Evolutionary conservation across 495 filamentous ascomycete species (phyloP), one percentile per base, ranked within the genome.

Genomic region (Aspergillus wentii): DNA sequence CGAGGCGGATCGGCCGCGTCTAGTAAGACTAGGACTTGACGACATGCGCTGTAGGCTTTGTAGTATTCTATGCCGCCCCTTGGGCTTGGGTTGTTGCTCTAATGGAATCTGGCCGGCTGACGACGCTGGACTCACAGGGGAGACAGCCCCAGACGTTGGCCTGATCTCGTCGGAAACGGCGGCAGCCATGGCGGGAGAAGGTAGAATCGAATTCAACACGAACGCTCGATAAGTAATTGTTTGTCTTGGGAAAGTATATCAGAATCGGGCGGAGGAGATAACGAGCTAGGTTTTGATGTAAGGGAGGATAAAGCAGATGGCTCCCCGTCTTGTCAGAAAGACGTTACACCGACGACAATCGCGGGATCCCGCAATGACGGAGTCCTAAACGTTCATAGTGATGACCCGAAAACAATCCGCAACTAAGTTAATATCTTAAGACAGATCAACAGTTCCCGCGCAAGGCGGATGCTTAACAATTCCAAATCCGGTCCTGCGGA

Each of bases 31-130:
- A 8, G 87, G 84, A 2, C 85, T 88, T 2, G 92, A 96, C 11
- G 89, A 85, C 41, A 97, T 92, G 28, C 88, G 85, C 49, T 94
- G 82, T 33, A 98, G 74, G 33, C 79, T 80, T 42, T 87, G 81
- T 15, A 95, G 62, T 27, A 97, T 64, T 35, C 80, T 80, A 39
- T 81, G 79, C 21, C 86, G 76, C 16, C 85, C 82, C 56, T 81
- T 88, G 32, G 80, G 69, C 61, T 86, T 92, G 6, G 64, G 60
- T 8, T 69, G 66, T 28, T 60, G 63, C 26, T 80, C 78, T 35
- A 72, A 43, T 1, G 71, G 67, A 14, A 72, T 61, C 51, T 66
- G 61, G 3, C 53, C 61, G 7, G 42, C 46, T 9, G 56, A 52
- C 8, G 62, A 58, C 20, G 42, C 42, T 21, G 62, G 57, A 29